Percentiles rank a stretch among this genome's conserved stretches.
Conservation (phyloP, 164 flowering plant genomes). For the Kalanchoe fedtschenkoi region DNA sequence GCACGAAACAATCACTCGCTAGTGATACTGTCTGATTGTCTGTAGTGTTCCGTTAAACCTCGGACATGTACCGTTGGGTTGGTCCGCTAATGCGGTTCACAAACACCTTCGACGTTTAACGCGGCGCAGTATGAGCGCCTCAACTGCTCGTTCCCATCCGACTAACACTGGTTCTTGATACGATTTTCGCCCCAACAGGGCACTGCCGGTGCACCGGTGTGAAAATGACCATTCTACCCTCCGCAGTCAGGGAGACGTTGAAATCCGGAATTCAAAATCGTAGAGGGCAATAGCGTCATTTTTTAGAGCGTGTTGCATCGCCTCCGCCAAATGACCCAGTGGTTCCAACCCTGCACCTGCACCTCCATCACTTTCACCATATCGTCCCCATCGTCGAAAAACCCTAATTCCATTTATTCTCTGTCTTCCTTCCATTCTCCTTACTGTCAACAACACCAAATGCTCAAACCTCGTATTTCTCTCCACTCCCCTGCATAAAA, state of each 20-base stretch:
- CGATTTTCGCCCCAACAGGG: too few species aligned
- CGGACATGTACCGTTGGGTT: too few species aligned
- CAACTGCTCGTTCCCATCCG: conserved; percentile 2
- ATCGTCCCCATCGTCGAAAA: not conserved
- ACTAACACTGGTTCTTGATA: too few species aligned
- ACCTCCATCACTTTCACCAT: not conserved
- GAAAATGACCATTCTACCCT: too few species aligned
- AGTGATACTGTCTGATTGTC: too few species aligned
- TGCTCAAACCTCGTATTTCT: not conserved
- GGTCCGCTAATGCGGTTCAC: too few species aligned
- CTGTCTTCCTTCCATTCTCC: not conserved
- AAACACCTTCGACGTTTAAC: too few species aligned
- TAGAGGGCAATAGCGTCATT: not conserved
- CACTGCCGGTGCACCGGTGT: too few species aligned
- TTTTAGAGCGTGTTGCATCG: not conserved
- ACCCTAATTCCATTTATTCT: not conserved
- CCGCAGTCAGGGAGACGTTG: too few species aligned
- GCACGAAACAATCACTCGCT: too few species aligned
- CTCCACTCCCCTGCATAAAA: not conserved
- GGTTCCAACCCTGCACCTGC: not conserved
- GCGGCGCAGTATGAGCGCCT: too few species aligned
- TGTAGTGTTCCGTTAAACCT: too few species aligned
- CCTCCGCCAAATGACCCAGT: not conserved
- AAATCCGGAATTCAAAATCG: not conserved
- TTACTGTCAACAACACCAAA: not conserved